phyloP scores from a whole-genome alignment of 2,329 filamentous ascomycete genomes.

The Fusarium siculi region DNA sequence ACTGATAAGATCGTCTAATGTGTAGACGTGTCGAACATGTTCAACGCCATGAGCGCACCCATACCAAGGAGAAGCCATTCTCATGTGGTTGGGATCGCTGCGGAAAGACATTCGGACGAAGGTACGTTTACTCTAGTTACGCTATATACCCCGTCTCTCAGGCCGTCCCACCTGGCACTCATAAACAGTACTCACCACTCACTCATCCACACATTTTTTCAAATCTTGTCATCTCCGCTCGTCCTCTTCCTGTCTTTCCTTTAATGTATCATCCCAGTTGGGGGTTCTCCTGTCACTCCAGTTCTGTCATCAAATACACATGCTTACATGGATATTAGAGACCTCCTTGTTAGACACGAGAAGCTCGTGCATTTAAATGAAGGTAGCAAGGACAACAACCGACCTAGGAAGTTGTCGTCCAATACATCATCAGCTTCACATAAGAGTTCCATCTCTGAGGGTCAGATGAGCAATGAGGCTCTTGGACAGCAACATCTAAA shows the following conservation, averaged over 20 bases:
- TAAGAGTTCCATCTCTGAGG: slow-evolving; percentile 60
- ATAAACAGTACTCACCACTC: slow-evolving; percentile 28
- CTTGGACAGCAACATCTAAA: slow-evolving; percentile 54
- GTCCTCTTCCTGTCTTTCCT: background rate
- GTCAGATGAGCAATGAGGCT: slow-evolving; percentile 59
- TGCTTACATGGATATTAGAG: slow-evolving; percentile 72
- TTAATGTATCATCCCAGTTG: background rate
- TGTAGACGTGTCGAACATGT: slow-evolving; percentile 71
- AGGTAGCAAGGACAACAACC: slow-evolving; percentile 63
- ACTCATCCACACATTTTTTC: slow-evolving; percentile 22
- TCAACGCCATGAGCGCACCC: slow-evolving; percentile 71
- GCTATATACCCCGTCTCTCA: slow-evolving; percentile 36
- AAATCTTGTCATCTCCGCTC: slow-evolving; percentile 7
- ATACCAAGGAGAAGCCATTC: slow-evolving; percentile 74
- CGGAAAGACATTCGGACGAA: slow-evolving; percentile 70
- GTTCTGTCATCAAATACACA: slow-evolving; percentile 10
- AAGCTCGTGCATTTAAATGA: slow-evolving; percentile 73
- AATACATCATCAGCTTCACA: slow-evolving; percentile 54
- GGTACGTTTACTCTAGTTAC: slow-evolving; percentile 58
- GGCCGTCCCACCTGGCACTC: slow-evolving; percentile 29
- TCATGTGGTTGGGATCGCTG: slow-evolving; percentile 68
- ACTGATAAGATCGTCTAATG: slow-evolving; percentile 31
- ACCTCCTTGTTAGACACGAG: slow-evolving; percentile 71
- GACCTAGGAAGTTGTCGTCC: slow-evolving; percentile 64
- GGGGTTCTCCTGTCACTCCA: background rate